Base-by-base conservation (phyloP, 768 basidiomycete genomes). In the Macrolepiota dolichaula region DNA sequence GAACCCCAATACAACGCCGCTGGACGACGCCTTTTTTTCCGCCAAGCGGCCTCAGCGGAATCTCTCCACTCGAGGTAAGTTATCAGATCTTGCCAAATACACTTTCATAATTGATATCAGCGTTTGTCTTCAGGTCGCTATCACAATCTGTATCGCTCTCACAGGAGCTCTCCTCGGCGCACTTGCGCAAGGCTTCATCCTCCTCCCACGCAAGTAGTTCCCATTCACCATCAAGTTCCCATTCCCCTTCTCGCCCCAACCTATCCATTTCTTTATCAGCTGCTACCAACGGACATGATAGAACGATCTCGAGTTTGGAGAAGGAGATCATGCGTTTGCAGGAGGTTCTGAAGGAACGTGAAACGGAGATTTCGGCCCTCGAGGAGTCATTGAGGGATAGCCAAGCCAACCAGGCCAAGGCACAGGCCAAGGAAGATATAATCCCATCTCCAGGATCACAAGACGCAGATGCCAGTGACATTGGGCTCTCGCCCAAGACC, bases 281-380 rank as follows among this genome's bases (percentile, higher is more conserved):
- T 19, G 63, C 71, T 54, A 59, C 76, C 9, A 80, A 81, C 61
- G 59, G 59, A n/a, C 52, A 61, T 37, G 91, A 93, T 67, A 85
- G 96, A 51, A 92, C 94, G 27, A 86, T 87, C 6, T 78, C 82
- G 17, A 95, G 94, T 71, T 80, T 97, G 62, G 95, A 97, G 74
- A 89, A 91, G 68, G 96, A 98, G 74, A 93, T 98, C 61, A 95
- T 94, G 89, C 87, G 95, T 61, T 76, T 98, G 47, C 96, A 98
- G 72, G 89, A 94, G 67, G 93, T 94, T 36, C 79, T 98, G 62
- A 91, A 87, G 70, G 91, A 94, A 64, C 84, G 96, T 52, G 96
- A 98, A 73, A 81, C 86, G n/a, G 96, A 98, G 73, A 98, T 98
- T 53, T 77, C 80, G 51, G 73, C 80, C 29, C 80, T 97, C 13